Evolutionary conservation across 2,329 filamentous ascomycete species (phyloP), one percentile per base, ranked within the genome.

Genomic region (Cercospora sojina): DNA sequence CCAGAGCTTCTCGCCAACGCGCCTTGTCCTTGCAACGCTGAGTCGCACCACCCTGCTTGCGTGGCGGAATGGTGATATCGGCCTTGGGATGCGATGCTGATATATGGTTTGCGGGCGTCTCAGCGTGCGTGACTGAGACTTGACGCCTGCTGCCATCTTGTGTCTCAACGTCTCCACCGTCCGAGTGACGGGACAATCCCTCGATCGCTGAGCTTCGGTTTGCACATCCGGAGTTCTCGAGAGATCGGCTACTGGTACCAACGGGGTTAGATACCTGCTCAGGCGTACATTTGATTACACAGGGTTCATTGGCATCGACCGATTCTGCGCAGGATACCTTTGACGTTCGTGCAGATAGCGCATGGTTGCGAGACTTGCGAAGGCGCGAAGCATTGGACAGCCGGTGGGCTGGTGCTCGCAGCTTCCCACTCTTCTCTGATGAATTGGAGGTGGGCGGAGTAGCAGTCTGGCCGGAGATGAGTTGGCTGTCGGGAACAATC

Each of bases 1-100:
- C 18, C 27, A 61, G 59, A 32, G 65, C 65, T 35, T 67, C 65
- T 51, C 53, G 51, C 65, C 65, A 67, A 6, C 65, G 61, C 57
- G 64, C 43, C 41, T 62, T 35, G 20, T 64, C 58, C 12, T 58
- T 38, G 27, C 57, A 49, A 31, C 32, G 51, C 25, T 23, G 25
- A 35, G 55, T 61, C 16, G 49, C 51, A 35, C 32, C 20, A 43
- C 38, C 31, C 41, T 60, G 18, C 47, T 43, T 62, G 20, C 56
- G 62, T 12, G 29, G 25, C 29, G 65, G 57, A 9, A 61, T 32
- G 4, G 61, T 67, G 10, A 64, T 7, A 27, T 59, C 62, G 16
- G 60, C 29, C 6, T 25, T 18, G 20, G 32, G 18, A 23, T 62
- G 60, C 4, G 51, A 29, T 18, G 29, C 51, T 56, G 20, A 12